A percentile compares a stretch with the other conserved stretches of the same genome.
These are phyloP conservation scores for Lyophyllum semitale DNA, from an alignment of 768 basidiomycete species.

Conservation along the genomic window DNA sequence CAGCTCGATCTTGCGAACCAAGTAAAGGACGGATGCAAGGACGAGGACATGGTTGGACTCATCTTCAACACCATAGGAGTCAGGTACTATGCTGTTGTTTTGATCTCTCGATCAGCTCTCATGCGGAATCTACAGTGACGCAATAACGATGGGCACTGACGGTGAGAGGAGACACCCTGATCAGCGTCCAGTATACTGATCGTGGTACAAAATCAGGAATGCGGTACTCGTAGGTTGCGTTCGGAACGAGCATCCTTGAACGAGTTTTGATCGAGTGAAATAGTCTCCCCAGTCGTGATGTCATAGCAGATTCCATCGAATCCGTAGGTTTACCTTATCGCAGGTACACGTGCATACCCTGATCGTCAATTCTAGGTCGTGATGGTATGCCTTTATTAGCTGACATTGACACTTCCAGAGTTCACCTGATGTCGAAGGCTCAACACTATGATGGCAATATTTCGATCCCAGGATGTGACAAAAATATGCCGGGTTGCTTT, in stretches of 20 bases:
- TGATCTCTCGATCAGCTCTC: neutral
- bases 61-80: conserved; percentile 87
- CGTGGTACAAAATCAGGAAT: conserved; percentile 54
- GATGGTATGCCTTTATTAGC: conserved; percentile 39
- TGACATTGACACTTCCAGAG: neutral
- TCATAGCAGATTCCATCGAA: conserved; percentile 91
- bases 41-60: conserved; percentile 79
- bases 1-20: conserved; percentile 79
- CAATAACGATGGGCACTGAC: conserved; percentile 88
- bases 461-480: conserved; percentile 86
- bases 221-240: conserved; percentile 75
- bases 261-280: conserved; percentile 3
- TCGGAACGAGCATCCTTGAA: neutral
- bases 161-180: conserved; percentile 43
- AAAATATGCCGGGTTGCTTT: conserved; percentile 90
- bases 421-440: conserved; percentile 44
- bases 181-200: neutral
- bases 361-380: conserved; percentile 43
- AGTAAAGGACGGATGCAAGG: conserved; percentile 81
- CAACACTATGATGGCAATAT: conserved; percentile 91
- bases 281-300: conserved; percentile 82
- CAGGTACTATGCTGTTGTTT: conserved; percentile 43
- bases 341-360: conserved; percentile 41
- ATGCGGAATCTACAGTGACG: conserved; percentile 53
- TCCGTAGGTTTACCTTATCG: conserved; percentile 43